phyloP scores from a whole-genome alignment of 768 basidiomycete species.

The Suillus lakei region DNA sequence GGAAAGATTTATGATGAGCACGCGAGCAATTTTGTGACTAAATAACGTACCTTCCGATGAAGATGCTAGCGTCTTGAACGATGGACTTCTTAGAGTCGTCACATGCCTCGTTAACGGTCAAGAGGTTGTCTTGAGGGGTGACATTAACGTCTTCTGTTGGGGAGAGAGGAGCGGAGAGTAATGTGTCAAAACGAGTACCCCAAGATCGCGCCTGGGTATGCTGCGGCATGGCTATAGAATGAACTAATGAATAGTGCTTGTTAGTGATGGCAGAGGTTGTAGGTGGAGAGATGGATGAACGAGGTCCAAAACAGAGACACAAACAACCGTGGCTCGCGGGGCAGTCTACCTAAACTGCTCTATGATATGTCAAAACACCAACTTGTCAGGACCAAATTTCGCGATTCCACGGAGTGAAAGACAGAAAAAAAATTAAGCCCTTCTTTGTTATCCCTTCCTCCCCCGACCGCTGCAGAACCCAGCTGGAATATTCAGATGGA shows the following conservation, averaged over 20 bases:
- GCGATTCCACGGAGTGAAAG: background rate
- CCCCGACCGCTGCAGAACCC: no score
- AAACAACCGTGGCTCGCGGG: background rate
- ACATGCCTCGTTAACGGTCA: background rate
- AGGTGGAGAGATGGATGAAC: background rate
- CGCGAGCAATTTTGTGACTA: background rate
- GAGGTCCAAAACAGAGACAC: background rate
- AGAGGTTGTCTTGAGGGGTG: slow-evolving; percentile 19
- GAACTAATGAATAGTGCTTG: slow-evolving; percentile 24
- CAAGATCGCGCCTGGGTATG: slow-evolving; percentile 55
- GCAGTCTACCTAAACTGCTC: slow-evolving; percentile 4
- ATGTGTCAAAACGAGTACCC: slow-evolving; percentile 76
- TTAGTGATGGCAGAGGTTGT: slow-evolving; percentile 7
- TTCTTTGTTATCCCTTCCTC: background rate
- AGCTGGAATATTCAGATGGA: background rate
- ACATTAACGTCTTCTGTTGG: slow-evolving; percentile 34
- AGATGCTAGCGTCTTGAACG: slow-evolving; percentile 80
- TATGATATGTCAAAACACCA: background rate
- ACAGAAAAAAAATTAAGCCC: background rate
- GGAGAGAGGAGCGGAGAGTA: slow-evolving; percentile 54
- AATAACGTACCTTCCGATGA: slow-evolving; percentile 75
- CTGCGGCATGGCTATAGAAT: slow-evolving; percentile 44
- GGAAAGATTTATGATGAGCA: slow-evolving; percentile 16
- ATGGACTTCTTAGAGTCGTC: slow-evolving; percentile 41
- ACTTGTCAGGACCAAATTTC: background rate